Evolutionary conservation across 148 eudicot genomes (phyloP).

Genomic region (Camellia japonica): DNA sequence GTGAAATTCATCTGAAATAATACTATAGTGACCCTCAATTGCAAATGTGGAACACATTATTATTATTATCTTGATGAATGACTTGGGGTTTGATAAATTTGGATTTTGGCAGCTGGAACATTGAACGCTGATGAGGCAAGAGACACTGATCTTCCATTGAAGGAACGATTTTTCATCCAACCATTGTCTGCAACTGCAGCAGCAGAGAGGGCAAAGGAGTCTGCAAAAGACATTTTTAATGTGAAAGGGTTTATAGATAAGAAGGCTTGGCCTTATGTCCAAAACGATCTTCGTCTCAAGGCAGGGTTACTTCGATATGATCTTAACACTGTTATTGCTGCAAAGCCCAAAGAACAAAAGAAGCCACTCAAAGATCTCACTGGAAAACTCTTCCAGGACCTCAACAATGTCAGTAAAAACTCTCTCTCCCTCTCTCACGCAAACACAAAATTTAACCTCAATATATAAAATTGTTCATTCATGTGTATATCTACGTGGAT

Average conservation of each 20-base stretch:
- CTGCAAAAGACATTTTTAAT: conserved; percentile 75
- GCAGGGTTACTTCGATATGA: conserved; percentile 83
- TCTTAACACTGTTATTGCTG: conserved; percentile 78
- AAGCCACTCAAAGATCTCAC: conserved; percentile 68
- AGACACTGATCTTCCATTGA: conserved; percentile 57
- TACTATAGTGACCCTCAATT: no score
- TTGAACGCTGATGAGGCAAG: conserved; percentile 88
- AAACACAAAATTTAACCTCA: not conserved
- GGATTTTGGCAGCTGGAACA: conserved; percentile 68
- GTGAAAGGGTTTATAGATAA: conserved; percentile 76
- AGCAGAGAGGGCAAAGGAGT: conserved; percentile 75
- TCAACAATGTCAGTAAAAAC: conserved; percentile 54
- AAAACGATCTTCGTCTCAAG: conserved; percentile 76
- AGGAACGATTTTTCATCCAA: conserved; percentile 78
- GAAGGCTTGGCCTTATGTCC: conserved; percentile 98
- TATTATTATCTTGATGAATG: no score
- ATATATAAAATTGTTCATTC: not conserved
- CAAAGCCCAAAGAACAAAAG: conserved; percentile 88
- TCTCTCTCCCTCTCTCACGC: not conserved
- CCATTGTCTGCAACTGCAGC: conserved; percentile 75
- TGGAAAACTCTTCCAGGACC: conserved; percentile 71
- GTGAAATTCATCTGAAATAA: no score
- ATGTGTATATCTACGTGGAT: no score
- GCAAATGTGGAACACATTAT: no score
- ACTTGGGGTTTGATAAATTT: not conserved